Base-by-base conservation (phyloP, 352 stramenopile genomes). In the Phytopythium kandeliae region DNA sequence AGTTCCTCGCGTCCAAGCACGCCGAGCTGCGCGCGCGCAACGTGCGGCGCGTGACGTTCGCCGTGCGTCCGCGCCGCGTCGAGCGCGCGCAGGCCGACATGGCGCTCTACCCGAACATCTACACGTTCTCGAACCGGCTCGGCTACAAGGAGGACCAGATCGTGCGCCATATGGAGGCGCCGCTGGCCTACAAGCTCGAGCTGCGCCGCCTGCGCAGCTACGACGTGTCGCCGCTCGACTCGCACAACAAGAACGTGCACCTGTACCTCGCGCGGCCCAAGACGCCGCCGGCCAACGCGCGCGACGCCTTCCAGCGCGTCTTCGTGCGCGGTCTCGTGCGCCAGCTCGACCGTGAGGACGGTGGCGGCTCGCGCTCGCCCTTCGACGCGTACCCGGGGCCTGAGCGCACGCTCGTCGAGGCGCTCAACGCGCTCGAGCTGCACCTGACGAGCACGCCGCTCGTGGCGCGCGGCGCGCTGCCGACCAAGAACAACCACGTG, bases 141-240 rank as follows among this genome's bases (percentile, higher is more conserved):
- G 78, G 83, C 33, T 99, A 98, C 74, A 89, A 87, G 36, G 97
- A 99, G 81, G 97, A 99, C 72, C 81, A 90, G 51, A 89, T 99
- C 33, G 97, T 99, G 63, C 86, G 97, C 35, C 84, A 99, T 78
- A 99, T 99, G 59, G 97, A 99, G 67, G 96, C 97, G 6, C 95
- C 95, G 24, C 78, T 98, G 19, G 96, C 96, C 5, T 98, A 98
- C 75, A 97, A 99, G 75, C 85, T 99, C n/a, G 97, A 99, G 60
- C 81, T 99, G 64, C 77, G 84, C 53, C 89, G 97, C 50, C 74
- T 99, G 15, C 77, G 92, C 45, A 99, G 99, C 75, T 99, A 99
- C 78, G 96, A 77, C 57, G 90, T 99, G 0, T 82, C 69, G 37
- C 88, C 96, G 30, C 72, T 98, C n/a, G 81, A 85, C 25, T 92